Evolutionary conservation across 768 basidiomycete species (phyloP).

Genomic region (Krasilnikovozyma curviuscula): DNA sequence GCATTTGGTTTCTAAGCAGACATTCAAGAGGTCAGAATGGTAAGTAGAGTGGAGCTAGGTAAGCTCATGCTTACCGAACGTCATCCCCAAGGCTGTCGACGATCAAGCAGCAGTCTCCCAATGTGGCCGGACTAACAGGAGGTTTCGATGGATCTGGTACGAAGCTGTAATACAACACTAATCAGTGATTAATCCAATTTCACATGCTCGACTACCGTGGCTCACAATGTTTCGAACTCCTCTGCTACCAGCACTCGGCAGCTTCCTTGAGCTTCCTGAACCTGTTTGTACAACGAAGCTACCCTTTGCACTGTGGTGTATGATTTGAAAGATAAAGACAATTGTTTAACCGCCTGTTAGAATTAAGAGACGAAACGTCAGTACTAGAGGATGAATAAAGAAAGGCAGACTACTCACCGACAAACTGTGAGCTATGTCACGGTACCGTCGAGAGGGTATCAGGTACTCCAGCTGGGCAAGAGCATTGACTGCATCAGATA

Average conservation of each 20-base stretch:
- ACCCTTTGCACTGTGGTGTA: slow-evolving; percentile 60
- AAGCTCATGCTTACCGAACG: slow-evolving; percentile 34
- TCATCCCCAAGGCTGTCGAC: slow-evolving; percentile 76
- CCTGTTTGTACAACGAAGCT: slow-evolving; percentile 52
- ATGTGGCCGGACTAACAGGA: slow-evolving; percentile 39
- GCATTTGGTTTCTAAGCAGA: slow-evolving; percentile 35
- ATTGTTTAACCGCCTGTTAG: slow-evolving; percentile 63
- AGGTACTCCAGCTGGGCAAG: slow-evolving; percentile 61
- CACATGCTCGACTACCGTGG: neutral
- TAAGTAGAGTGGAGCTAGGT: neutral
- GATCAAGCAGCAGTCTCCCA: slow-evolving; percentile 69
- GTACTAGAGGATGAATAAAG: neutral
- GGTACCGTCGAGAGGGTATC: slow-evolving; percentile 57
- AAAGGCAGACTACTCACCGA: slow-evolving; percentile 35
- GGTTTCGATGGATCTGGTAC: slow-evolving; percentile 50
- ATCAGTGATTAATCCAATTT: neutral
- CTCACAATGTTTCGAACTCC: slow-evolving; percentile 85
- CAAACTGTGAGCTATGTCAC: slow-evolving; percentile 64
- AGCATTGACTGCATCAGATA: slow-evolving; percentile 44
- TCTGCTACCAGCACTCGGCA: slow-evolving; percentile 60
- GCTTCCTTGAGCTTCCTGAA: slow-evolving; percentile 64
- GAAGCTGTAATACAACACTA: slow-evolving; percentile 35
- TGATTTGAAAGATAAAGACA: slow-evolving; percentile 58
- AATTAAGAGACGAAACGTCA: neutral
- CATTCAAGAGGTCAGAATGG: neutral